phyloP scores from a whole-genome alignment of 208 protist genomes.

The Perkinsela sp. region DNA sequence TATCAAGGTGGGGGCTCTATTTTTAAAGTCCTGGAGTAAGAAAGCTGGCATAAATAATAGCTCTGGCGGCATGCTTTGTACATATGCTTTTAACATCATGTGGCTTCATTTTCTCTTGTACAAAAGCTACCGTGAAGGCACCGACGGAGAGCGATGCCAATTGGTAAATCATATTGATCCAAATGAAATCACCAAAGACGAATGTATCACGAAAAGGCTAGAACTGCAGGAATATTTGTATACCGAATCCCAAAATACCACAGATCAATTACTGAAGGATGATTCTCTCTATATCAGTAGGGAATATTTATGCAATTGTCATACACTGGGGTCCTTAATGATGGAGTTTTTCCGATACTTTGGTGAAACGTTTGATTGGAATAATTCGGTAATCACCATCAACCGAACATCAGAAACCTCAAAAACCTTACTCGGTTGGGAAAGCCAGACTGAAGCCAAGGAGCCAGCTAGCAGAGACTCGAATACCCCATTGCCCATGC shows the following conservation, averaged over 20 bases:
- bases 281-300: background rate
- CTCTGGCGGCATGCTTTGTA: slow-evolving; percentile 24
- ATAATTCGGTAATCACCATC: slow-evolving; percentile 11
- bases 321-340: slow-evolving; percentile 6
- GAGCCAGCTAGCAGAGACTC: background rate
- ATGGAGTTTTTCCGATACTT: slow-evolving; percentile 24
- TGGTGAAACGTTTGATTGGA: slow-evolving; percentile 16
- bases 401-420: slow-evolving; percentile 1
- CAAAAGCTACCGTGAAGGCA: background rate
- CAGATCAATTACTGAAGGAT: background rate
- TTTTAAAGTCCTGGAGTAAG: slow-evolving; percentile 51
- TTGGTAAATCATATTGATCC: background rate
- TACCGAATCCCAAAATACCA: background rate
- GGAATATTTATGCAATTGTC: background rate
- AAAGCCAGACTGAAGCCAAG: background rate
- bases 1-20: slow-evolving; percentile 10
- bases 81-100: slow-evolving; percentile 28
- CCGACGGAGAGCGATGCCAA: background rate
- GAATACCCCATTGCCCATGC: background rate
- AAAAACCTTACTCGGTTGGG: background rate
- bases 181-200: background rate
- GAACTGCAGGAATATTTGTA: background rate
- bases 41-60: slow-evolving; percentile 30
- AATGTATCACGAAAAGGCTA: too few relatives aligned
- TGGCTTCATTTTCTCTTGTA: slow-evolving; percentile 37